phyloP scores from a whole-genome alignment of 768 basidiomycete species.

The Trichaptum fuscoviolaceum region DNA sequence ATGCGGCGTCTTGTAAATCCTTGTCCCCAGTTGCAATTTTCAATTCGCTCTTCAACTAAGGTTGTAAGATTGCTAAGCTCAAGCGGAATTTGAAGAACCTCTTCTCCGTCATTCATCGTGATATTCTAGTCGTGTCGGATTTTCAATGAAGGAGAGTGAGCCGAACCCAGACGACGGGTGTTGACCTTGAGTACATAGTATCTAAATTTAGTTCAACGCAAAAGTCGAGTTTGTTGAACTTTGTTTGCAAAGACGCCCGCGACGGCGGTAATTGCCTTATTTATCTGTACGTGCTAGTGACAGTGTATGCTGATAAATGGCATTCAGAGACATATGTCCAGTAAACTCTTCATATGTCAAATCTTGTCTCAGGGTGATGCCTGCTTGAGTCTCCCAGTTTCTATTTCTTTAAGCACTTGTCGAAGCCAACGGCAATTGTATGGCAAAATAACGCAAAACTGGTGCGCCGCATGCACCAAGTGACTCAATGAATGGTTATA shows the following conservation, averaged over 20 bases:
- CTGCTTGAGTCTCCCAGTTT: too few species aligned
- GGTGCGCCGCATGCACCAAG: too few species aligned
- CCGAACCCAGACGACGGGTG: background rate
- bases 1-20: constrained; percentile 50
- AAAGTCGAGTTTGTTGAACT: background rate
- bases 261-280: background rate
- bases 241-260: background rate
- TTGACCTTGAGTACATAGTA: background rate
- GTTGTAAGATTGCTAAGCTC: constrained; percentile 46
- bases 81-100: constrained; percentile 24
- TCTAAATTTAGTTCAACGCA: background rate
- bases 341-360: too few species aligned
- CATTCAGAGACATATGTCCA: background rate
- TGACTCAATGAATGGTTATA: too few species aligned
- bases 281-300: background rate
- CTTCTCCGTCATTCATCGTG: background rate
- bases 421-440: too few species aligned
- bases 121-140: background rate
- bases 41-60: constrained; percentile 49
- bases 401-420: too few species aligned
- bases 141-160: background rate
- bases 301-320: background rate
- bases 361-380: too few species aligned
- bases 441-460: too few species aligned
- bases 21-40: constrained; percentile 47